Evolutionary conservation across 345 rosid genomes (phyloP).

Genomic region (Eucalyptus polybractea): DNA sequence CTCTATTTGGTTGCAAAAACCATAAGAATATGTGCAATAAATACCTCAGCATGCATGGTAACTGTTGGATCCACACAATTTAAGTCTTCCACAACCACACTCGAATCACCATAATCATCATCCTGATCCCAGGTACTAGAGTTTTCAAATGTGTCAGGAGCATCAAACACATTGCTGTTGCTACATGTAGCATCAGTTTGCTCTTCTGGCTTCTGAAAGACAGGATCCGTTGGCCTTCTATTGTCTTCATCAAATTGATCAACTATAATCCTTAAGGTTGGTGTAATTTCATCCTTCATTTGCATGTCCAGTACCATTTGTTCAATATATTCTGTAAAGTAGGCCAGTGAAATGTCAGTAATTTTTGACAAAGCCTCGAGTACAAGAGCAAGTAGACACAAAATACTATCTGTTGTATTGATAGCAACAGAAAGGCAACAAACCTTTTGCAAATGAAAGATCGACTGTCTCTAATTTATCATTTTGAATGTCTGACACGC

Average conservation of each 20-base stretch:
- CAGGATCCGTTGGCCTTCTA: constrained; percentile 37
- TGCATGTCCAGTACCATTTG: constrained; percentile 53
- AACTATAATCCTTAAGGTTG: constrained; percentile 49
- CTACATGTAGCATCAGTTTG: constrained; percentile 14
- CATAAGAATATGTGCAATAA: background rate
- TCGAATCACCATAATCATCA: constrained; percentile 42
- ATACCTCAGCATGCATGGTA: constrained; percentile 53
- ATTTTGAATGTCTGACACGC: constrained; percentile 23
- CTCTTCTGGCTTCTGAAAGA: constrained; percentile 23
- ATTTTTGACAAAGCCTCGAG: background rate
- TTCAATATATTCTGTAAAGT: constrained; percentile 49
- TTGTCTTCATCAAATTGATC: constrained; percentile 67
- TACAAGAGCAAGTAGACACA: background rate
- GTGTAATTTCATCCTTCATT: constrained; percentile 66
- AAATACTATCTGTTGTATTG: background rate
- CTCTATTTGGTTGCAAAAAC: background rate
- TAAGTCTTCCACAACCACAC: constrained; percentile 27
- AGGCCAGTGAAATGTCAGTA: background rate
- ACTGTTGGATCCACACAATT: constrained; percentile 32
- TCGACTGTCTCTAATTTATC: constrained; percentile 49
- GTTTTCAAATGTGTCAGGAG: constrained; percentile 34
- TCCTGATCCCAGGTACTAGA: constrained; percentile 29
- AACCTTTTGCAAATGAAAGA: constrained; percentile 73
- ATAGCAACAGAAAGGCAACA: constrained; percentile 1
- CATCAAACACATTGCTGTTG: constrained; percentile 30